Base-by-base conservation (phyloP, 1,139 yeast species). In the Yamadazyma kanchanaburiensis region DNA sequence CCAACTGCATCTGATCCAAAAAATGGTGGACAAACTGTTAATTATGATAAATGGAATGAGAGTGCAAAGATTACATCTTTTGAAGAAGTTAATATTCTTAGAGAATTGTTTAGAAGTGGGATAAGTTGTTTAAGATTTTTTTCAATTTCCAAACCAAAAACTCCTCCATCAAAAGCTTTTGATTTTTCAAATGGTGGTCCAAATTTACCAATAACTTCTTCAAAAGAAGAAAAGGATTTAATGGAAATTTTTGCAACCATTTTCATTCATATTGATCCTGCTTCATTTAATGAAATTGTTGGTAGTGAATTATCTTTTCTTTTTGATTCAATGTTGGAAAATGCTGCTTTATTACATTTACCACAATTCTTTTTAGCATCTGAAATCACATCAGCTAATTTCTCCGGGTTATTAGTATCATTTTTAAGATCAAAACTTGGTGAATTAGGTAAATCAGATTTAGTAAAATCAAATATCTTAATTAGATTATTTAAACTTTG, bases 211-310 rank as follows among this genome's bases (percentile, higher is more conserved):
- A 83, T 85, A 5, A 79, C 89, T 3, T 84, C 94, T 2, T 80
- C 95, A 1, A 88, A 87, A 44, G 97, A 89, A 49, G 96, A 89
- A 40, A 88, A 91, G 46, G 98, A 94, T 45, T 66, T 89, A 37
- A 88, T 91, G 95, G 98, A 94, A 53, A 83, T 89, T 2, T 80
- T 94, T 53, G 96, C 96, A 0, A 84, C 95, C 2, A 86, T 91
- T 44, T 94, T 87, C 55, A 86, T 88, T 46, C 95, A 88, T 52
- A 74, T 94, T 33, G 99, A 94, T 49, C 94, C 96, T 13, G 91
- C 97, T 1, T 85, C 96, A 2, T 94, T 94, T 55, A 89, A 87
- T 52, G 99, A 94, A 56, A 82, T 91, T 42, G 82, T 89, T 7
- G 86, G 81, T 39, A 71, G 81, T 3, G 96, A 91, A 52, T 68